Evolutionary conservation across 768 basidiomycete species (phyloP), one percentile per base, ranked within the genome.

Genomic region (Leccinellum rugosiceps): DNA sequence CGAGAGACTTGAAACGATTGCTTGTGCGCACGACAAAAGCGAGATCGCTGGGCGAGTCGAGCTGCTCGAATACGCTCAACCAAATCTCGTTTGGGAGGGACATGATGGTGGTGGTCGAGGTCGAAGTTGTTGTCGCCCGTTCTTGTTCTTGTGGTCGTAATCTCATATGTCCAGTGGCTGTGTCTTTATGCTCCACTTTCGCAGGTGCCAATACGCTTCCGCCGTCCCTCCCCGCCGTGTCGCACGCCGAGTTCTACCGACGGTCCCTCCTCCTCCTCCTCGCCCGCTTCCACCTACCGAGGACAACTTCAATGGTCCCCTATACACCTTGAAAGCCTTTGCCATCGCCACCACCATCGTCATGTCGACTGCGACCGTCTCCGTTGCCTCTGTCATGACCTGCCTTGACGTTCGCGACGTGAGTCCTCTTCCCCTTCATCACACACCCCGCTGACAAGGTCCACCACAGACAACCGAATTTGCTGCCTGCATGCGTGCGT

Each of bases 301-400:
- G 25, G 76, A 77, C 56, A 68, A 73, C 35, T 79, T 80, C 62
- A 82, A 81, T 46, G 81, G 77, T 0, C 80, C 80, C 0, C 55
- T 87, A 2, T 78, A 84, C 60, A 79, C 81, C 1, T 73, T 80
- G 5, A 87, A 86, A 61, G 88, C 88, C 0, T 83, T 91, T 41
- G 75, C 78, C 3, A 77, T 88, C 43, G 86, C 88, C 4, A 90
- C 88, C 0, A 64, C 79, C 10, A 64, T 87, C 32, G 87, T 89
- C 25, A 63, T 77, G 0, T 68, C 77, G 3, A 75, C 80, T 25
- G 86, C 80, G 0, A 68, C 75, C 6, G 72, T 68, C 0, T 68
- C 81, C 5, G 71, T 83, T 3, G 78, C 74, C 63, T 78, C 79
- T 1, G 76, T 88, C 28, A 80, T 83, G 69, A 67, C 72, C 13